Conservation (phyloP, 1,139 yeast genomes). For the Protomyces gravidus region DNA sequence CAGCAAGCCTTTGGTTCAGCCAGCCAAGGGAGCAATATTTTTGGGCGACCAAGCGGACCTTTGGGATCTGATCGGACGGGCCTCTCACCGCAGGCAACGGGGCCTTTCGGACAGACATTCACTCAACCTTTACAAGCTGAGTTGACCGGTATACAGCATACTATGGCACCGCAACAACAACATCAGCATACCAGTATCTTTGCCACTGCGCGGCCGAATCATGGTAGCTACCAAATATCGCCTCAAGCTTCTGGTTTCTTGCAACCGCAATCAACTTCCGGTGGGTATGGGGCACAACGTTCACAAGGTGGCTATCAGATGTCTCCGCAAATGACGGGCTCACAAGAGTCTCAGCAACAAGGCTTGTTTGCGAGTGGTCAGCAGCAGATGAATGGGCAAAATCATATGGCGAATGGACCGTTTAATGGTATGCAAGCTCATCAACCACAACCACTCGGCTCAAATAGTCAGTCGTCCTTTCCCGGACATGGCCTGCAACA, state of each 20-base stretch:
- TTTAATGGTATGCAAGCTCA: not conserved
- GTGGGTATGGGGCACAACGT: not conserved
- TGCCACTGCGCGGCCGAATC: not conserved
- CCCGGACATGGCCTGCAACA: not conserved
- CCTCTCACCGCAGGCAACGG: slow-evolving; percentile 1
- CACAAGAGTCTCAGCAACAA: not conserved
- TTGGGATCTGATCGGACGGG: not conserved
- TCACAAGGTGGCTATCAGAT: not conserved
- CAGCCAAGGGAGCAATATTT: not conserved
- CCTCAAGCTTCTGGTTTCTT: not conserved
- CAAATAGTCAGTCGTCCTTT: not conserved
- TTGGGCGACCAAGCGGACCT: not conserved
- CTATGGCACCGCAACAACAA: not conserved
- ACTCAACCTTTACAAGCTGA: slow-evolving; percentile 17
- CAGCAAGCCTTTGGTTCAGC: not conserved
- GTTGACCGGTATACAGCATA: slow-evolving; percentile 8
- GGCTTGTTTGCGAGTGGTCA: not conserved
- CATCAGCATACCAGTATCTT: not conserved
- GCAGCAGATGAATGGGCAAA: not conserved
- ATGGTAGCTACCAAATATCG: not conserved
- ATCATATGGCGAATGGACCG: not conserved
- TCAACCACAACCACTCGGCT: not conserved
- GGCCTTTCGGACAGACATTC: slow-evolving; percentile 14
- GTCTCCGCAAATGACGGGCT: not conserved
- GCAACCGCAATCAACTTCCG: not conserved